These are phyloP conservation scores for Dictyostelium purpureum DNA, from an alignment of 78 protist genomes.

Conservation along the genomic window DNA sequence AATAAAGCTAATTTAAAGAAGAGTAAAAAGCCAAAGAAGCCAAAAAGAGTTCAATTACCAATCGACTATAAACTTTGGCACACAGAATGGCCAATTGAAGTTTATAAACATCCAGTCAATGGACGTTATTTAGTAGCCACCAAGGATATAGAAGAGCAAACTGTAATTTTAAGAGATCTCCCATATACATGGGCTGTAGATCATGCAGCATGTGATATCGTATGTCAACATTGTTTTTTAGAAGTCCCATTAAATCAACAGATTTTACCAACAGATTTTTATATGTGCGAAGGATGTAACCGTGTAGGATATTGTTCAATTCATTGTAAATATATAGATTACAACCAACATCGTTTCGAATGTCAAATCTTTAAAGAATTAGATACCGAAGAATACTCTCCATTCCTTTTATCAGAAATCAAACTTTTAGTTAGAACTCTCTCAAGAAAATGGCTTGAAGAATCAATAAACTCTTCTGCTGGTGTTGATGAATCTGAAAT, in stretches of 20 bases:
- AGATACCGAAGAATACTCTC: constrained; percentile 35
- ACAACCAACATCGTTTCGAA: constrained; percentile 48
- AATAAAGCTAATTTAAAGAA: not conserved
- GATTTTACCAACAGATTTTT: not conserved
- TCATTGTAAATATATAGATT: constrained; percentile 17
- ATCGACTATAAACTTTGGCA: constrained; percentile 55
- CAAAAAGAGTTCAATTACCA: not conserved
- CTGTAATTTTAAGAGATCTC: constrained; percentile 26
- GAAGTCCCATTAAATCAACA: constrained; percentile 42
- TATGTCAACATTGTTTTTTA: constrained; percentile 67
- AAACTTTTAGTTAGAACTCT: constrained; percentile 60
- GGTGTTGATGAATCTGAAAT: not conserved
- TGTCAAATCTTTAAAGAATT: constrained; percentile 31
- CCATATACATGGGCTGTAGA: constrained; percentile 77
- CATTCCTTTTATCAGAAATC: constrained; percentile 39
- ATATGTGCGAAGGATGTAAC: constrained; percentile 41
- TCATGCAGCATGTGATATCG: constrained; percentile 22
- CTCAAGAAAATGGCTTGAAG: constrained; percentile 66
- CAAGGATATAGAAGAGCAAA: constrained; percentile 27
- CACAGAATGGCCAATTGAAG: constrained; percentile 23
- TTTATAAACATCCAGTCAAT: constrained; percentile 38
- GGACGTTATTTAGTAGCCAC: constrained; percentile 63
- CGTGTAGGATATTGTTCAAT: constrained; percentile 51
- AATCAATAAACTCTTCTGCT: not conserved
- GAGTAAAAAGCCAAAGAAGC: not conserved